Evolutionary conservation across 2,329 filamentous ascomycete species (phyloP).

Genomic region (Sporothrix phasma): DNA sequence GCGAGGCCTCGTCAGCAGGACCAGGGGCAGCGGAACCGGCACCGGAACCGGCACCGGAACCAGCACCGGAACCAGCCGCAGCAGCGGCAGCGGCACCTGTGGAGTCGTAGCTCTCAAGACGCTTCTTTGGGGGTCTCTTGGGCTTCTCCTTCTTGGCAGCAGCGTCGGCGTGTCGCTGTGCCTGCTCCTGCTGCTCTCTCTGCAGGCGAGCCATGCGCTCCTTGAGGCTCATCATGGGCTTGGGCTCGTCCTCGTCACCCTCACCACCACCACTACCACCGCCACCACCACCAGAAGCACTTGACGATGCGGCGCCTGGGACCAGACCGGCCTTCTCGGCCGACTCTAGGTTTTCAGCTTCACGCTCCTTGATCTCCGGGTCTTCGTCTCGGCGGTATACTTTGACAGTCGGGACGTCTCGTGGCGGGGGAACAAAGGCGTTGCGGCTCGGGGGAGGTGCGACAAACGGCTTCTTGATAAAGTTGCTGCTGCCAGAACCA

Average conservation of each 20-base stretch:
- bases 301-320: constrained; percentile 26
- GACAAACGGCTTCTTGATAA: constrained; percentile 96
- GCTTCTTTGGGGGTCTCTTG: constrained; percentile 66
- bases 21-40: background rate
- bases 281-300: background rate
- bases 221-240: constrained; percentile 84
- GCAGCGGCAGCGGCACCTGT: background rate
- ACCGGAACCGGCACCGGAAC: background rate
- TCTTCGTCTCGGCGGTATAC: constrained; percentile 84
- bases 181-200: constrained; percentile 86
- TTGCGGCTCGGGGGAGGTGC: constrained; percentile 88
- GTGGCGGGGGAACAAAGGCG: constrained; percentile 71
- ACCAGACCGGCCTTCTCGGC: constrained; percentile 59
- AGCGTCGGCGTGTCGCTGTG: constrained; percentile 68
- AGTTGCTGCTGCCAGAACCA: constrained; percentile 45
- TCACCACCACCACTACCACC: constrained; percentile 22
- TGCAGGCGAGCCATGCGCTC: constrained; percentile 91
- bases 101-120: constrained; percentile 38
- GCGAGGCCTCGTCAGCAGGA: constrained; percentile 26
- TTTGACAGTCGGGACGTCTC: constrained; percentile 61
- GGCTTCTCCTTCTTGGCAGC: constrained; percentile 78
- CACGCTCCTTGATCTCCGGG: constrained; percentile 55
- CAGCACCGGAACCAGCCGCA: background rate
- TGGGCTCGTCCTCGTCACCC: constrained; percentile 65
- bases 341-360: constrained; percentile 54